A percentile compares a stretch with the other conserved stretches of the same genome.
These are phyloP conservation scores for Ceratocystis ficicola DNA, from an alignment of 2,329 filamentous ascomycete species.

Conservation along the genomic window DNA sequence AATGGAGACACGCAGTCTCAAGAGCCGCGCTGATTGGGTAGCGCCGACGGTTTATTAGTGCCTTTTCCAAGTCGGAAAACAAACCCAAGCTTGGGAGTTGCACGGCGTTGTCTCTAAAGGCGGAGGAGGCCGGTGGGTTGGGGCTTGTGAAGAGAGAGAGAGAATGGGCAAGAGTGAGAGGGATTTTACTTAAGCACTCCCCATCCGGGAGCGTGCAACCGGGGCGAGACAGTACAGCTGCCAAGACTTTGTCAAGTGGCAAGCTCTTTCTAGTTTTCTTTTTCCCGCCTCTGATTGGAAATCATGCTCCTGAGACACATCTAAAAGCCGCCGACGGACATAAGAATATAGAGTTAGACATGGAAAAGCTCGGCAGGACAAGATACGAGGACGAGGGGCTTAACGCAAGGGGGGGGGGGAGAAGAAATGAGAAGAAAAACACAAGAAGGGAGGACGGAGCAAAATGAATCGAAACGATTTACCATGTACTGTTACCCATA, in stretches of 20 bases:
- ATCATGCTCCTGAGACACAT: no score
- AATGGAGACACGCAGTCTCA: slow-evolving; percentile 2
- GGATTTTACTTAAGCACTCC: no score
- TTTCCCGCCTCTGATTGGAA: no score
- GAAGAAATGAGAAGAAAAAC: not conserved
- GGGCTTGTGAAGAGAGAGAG: not conserved
- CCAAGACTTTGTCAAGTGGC: no score
- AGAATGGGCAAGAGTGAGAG: not conserved
- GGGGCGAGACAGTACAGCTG: no score
- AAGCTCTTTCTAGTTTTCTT: no score
- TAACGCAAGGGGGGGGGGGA: not conserved
- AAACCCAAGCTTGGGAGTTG: not conserved
- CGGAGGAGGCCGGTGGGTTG: not conserved
- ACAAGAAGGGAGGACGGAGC: not conserved
- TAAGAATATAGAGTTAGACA: not conserved
- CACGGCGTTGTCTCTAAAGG: not conserved
- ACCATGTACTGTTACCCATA: no score
- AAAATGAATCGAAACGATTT: no score
- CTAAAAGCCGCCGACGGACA: not conserved
- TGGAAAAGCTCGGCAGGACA: not conserved
- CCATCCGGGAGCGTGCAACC: no score
- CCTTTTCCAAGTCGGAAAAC: not conserved
- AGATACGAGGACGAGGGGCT: not conserved
- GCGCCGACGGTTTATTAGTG: not conserved
- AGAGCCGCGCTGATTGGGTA: not conserved